Base-by-base conservation (phyloP, 345 rosid genomes). In the Linum lewisii region DNA sequence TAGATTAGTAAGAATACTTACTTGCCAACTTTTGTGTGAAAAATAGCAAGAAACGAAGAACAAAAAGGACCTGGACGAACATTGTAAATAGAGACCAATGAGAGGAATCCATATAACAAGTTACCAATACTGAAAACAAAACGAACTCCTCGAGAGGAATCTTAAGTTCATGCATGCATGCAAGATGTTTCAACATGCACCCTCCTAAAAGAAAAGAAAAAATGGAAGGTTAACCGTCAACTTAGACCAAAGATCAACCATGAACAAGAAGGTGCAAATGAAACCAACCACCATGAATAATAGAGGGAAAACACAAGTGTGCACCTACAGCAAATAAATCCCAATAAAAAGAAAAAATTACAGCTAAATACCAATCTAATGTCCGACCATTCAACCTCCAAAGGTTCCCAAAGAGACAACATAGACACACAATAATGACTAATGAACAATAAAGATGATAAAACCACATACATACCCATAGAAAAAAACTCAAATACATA, bases 21-120 rank as follows among this genome's bases (percentile, higher is more conserved):
- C 96, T 73, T 92, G 96, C 73, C 88, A 83, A 65, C 83, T 86
- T 76, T 80, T 86, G 60, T 77, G 78, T 58, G 95, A 83, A 80
- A 84, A 86, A 75, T 84, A 92, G 65, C 86, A 72, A 18, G 79
- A 82, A 60, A 83, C 78, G 83, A 92, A 86, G 80, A 80, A 92
- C 77, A 92, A 69, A 70, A 77, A 75, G 66, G 88, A 77, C 90
- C 98, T 90, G 86, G 19, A 72, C 51, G 60, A 58, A 79, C 56
- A 73, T 65, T 45, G 61, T 14, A 71, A 59, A 54, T 58, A 58
- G 15, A 42, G 60, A 71, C 54, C 64, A 24, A 47, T 38, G 51
- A 54, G 11, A 62, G n/a, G 22, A 61, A 18, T 24, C 53, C 22
- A 29, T 24, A 56, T 3, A 38, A 38, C 45, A 38, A 5, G 45